Conservation (phyloP, 352 stramenopile species). For the Globisporangium perplexum region DNA sequence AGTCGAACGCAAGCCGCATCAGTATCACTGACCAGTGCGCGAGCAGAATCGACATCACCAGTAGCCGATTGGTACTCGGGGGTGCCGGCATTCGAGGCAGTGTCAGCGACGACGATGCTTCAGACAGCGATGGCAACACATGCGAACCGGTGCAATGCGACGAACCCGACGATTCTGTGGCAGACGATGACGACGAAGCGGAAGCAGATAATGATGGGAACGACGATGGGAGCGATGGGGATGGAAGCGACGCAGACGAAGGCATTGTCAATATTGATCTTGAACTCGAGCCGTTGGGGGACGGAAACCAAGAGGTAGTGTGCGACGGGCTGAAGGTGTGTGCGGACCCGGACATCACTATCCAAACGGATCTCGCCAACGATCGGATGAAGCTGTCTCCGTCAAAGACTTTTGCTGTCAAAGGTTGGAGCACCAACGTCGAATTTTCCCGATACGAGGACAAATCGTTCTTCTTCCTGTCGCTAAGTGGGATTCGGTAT, state of each 20-base stretch:
- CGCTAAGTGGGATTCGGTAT: slow-evolving; percentile 6
- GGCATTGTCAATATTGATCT: slow-evolving; percentile 2
- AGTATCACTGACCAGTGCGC: background rate
- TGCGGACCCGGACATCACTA: background rate
- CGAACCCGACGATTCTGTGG: slow-evolving; percentile 6
- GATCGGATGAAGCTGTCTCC: background rate
- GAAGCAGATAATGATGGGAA: slow-evolving; percentile 21
- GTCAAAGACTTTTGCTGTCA: slow-evolving; percentile 4
- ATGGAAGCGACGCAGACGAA: slow-evolving; percentile 21
- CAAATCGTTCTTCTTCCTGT: slow-evolving; percentile 12
- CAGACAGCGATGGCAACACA: background rate
- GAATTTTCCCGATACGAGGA: slow-evolving; percentile 9
- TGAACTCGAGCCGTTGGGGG: slow-evolving; percentile 3
- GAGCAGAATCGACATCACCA: background rate
- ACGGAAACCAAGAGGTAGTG: background rate
- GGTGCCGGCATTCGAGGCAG: background rate
- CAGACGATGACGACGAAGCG: slow-evolving; percentile 8
- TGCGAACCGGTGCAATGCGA: slow-evolving; percentile 1
- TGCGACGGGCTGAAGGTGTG: background rate
- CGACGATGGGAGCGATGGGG: slow-evolving; percentile 37
- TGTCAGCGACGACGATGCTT: background rate
- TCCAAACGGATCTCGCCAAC: background rate
- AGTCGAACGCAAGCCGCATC: slow-evolving; percentile 2
- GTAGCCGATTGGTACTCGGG: background rate
- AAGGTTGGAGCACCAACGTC: slow-evolving; percentile 3